These are phyloP conservation scores for Zymoseptoria tritici DNA, from an alignment of 2,329 filamentous ascomycete genomes.

Conservation along the genomic window DNA sequence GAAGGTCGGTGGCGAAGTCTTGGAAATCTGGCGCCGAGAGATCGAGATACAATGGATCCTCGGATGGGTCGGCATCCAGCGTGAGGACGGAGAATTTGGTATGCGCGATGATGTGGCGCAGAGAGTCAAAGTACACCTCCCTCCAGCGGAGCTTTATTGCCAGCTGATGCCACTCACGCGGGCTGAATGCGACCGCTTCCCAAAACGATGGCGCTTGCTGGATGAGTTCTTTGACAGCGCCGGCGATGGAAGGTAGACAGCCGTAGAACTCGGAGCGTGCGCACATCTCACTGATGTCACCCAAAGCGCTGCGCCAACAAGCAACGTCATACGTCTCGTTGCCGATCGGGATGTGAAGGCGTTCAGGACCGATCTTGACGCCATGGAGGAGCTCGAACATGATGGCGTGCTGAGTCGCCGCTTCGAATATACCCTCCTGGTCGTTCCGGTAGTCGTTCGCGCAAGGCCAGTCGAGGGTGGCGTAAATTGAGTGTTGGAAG, in stretches of 20 bases:
- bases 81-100: not conserved
- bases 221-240: not conserved
- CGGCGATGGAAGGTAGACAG: not conserved
- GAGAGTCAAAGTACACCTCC: not conserved
- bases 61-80: not conserved
- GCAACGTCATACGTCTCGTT: not conserved
- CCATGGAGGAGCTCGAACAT: not conserved
- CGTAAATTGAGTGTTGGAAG: too few relatives aligned
- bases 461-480: not conserved
- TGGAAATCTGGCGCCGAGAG: not conserved
- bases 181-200: not conserved
- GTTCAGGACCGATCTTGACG: not conserved
- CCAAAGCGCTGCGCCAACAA: not conserved
- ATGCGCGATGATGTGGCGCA: not conserved
- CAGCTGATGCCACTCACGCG: not conserved
- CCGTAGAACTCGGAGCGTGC: not conserved
- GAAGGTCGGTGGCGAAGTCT: not conserved
- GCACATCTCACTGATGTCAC: not conserved
- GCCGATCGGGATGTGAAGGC: not conserved
- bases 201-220: not conserved
- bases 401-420: not conserved
- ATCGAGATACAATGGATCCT: not conserved
- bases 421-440: not conserved
- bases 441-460: not conserved
- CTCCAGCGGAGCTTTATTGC: not conserved